Conservation (phyloP, 1,139 yeast genomes). For the Saccharomyces hybrid region DNA sequence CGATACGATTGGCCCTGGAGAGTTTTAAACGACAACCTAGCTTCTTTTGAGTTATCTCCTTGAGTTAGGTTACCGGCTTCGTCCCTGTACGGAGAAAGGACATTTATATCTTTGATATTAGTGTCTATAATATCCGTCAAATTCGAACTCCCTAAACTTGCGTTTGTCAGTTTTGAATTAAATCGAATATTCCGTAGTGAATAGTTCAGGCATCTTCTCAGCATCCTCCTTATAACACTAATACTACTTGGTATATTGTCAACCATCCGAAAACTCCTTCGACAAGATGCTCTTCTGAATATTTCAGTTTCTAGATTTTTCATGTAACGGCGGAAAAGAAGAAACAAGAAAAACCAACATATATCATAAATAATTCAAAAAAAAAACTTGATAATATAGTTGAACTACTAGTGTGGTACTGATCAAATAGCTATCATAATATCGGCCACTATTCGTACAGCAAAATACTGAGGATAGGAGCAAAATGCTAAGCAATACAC, state of each 20-base stretch:
- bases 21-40: conserved; percentile 33
- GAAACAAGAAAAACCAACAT: not conserved
- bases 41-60: conserved; percentile 26
- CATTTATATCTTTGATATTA: conserved; percentile 28
- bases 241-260: no score
- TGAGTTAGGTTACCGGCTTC: conserved; percentile 20
- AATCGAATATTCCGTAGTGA: not conserved
- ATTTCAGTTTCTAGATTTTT: not conserved
- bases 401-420: not conserved
- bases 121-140: not conserved
- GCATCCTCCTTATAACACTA: not conserved
- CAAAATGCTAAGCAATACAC: conserved; percentile 10
- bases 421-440: not conserved
- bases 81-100: conserved; percentile 28
- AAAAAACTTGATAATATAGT: not conserved
- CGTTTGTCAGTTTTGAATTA: not conserved
- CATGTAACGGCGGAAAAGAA: not conserved
- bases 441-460: not conserved
- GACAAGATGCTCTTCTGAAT: not conserved
- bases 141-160: not conserved
- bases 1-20: conserved; percentile 29
- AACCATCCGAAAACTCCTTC: no score
- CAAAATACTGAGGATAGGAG: not conserved
- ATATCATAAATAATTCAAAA: not conserved
- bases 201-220: not conserved